Percentiles rank a stretch among this genome's conserved stretches.
Evolutionary conservation across 805 yeast species (phyloP).

Genomic region (Suhomyces emberorum): DNA sequence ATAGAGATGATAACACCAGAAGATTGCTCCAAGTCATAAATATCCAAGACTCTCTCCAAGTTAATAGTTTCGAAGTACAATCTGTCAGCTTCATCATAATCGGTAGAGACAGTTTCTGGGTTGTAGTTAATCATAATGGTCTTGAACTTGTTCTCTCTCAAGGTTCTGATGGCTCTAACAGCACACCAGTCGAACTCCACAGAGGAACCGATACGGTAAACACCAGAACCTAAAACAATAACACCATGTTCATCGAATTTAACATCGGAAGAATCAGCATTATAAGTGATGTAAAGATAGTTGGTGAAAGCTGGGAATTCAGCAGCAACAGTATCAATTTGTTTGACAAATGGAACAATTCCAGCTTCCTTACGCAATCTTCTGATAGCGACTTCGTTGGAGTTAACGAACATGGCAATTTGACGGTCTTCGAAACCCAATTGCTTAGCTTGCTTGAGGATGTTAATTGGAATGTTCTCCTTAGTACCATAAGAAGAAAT

Average conservation of each 20-base stretch:
- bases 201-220: constrained; percentile 96
- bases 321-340: constrained; percentile 98
- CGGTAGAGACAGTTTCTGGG: constrained; percentile 99
- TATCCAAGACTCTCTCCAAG: constrained; percentile 90
- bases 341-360: constrained; percentile 88
- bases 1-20: constrained; percentile 91
- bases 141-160: constrained; percentile 80
- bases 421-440: constrained; percentile 97
- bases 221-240: constrained; percentile 97
- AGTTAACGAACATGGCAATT: constrained; percentile 81
- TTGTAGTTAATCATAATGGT: constrained; percentile 97
- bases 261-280: constrained; percentile 85
- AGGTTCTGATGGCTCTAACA: constrained; percentile 91
- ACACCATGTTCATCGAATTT: constrained; percentile 89
- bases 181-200: constrained; percentile 99
- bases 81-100: constrained; percentile 96
- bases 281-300: constrained; percentile 91
- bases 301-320: constrained; percentile 97
- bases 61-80: constrained; percentile 94
- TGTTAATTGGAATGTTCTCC: constrained; percentile 58
- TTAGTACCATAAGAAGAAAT: constrained; percentile 54
- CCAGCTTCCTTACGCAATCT: constrained; percentile 84
- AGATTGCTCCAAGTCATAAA: constrained; percentile 87
- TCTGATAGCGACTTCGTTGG: constrained; percentile 91
- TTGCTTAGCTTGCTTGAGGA: constrained; percentile 86